Percentiles rank a stretch among this genome's conserved stretches.
Conservation (phyloP, 2,329 filamentous ascomycete genomes). For the Epichloe glyceriae region DNA sequence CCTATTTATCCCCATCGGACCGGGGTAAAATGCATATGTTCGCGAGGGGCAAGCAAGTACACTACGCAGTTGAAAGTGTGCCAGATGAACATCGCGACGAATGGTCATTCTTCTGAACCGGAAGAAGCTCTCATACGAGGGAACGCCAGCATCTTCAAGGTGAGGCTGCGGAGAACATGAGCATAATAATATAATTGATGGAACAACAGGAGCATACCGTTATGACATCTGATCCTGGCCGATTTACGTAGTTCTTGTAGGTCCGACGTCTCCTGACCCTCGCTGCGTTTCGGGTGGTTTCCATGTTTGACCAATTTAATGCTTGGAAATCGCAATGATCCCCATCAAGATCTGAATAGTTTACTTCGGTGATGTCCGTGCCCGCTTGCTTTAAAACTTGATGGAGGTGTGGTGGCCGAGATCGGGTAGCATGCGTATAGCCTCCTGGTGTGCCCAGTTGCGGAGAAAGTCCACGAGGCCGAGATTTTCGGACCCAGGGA, state of each 20-base stretch:
- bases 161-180: constrained; percentile 1
- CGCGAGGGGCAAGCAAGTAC: constrained; percentile 44
- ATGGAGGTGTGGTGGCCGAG: constrained; percentile 15
- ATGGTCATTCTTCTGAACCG: constrained; percentile 45
- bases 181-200: neutral
- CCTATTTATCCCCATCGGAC: constrained; percentile 33
- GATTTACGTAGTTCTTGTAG: constrained; percentile 47
- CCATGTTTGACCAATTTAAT: constrained; percentile 41
- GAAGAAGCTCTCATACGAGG: constrained; percentile 37
- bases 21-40: constrained; percentile 44
- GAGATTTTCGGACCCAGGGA: constrained; percentile 36
- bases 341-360: constrained; percentile 37
- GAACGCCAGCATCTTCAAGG: constrained; percentile 17
- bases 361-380: constrained; percentile 12
- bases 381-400: constrained; percentile 20
- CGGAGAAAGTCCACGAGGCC: constrained; percentile 37
- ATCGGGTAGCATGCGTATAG: constrained; percentile 13
- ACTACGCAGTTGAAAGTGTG: constrained; percentile 56
- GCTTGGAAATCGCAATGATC: constrained; percentile 47
- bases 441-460: constrained; percentile 30
- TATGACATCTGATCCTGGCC: constrained; percentile 32
- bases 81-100: constrained; percentile 36
- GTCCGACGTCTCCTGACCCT: constrained; percentile 32
- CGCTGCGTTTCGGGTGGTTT: constrained; percentile 35
- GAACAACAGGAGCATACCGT: constrained; percentile 26